Percentiles rank a stretch among this genome's conserved stretches.
Evolutionary conservation across 1,139 yeast species (phyloP).

Genomic region (Yarrowia galli): DNA sequence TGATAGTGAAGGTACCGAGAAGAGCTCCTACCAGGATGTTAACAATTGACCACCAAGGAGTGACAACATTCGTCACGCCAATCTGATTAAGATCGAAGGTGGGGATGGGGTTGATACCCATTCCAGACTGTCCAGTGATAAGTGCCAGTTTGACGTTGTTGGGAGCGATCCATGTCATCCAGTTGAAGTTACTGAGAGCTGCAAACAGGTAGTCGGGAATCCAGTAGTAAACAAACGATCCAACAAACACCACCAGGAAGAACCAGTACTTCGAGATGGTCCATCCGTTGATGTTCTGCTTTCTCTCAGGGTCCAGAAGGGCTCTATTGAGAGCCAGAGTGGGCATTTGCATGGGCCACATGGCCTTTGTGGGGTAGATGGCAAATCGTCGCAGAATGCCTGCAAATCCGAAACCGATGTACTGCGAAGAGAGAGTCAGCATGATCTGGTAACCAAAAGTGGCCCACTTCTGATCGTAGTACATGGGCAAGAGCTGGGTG

Average conservation of each 20-base stretch:
- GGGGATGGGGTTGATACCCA: slow-evolving; percentile 64
- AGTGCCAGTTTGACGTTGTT: slow-evolving; percentile 60
- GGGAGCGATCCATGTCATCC: slow-evolving; percentile 72
- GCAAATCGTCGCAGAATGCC: slow-evolving; percentile 55
- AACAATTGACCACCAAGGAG: slow-evolving; percentile 56
- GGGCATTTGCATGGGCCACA: slow-evolving; percentile 68
- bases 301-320: slow-evolving; percentile 52
- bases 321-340: slow-evolving; percentile 64
- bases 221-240: slow-evolving; percentile 63
- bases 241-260: slow-evolving; percentile 54
- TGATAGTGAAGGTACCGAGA: slow-evolving; percentile 53
- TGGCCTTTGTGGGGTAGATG: slow-evolving; percentile 62
- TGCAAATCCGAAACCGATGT: slow-evolving; percentile 65
- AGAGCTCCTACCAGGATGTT: slow-evolving; percentile 55
- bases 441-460: slow-evolving; percentile 56
- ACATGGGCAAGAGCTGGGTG: slow-evolving; percentile 47
- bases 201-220: slow-evolving; percentile 61
- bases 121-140: slow-evolving; percentile 60
- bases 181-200: slow-evolving; percentile 63
- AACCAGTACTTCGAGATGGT: slow-evolving; percentile 56
- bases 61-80: slow-evolving; percentile 47
- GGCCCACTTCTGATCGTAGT: slow-evolving; percentile 46
- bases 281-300: slow-evolving; percentile 59
- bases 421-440: slow-evolving; percentile 62
- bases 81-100: slow-evolving; percentile 62